Base-by-base conservation (phyloP, 2,329 filamentous ascomycete species). In the Cercospora beticola region DNA sequence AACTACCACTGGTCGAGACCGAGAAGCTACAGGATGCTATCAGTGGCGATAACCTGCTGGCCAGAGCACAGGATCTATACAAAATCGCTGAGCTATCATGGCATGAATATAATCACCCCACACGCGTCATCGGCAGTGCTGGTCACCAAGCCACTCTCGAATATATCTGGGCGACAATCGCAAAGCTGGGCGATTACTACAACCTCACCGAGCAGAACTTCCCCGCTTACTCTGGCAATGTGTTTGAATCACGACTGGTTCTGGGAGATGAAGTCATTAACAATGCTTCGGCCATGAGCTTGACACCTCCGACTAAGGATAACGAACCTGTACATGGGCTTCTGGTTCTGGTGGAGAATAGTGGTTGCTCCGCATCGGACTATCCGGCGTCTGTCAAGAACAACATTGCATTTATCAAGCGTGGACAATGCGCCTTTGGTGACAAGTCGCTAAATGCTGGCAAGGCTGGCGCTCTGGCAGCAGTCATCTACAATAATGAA, bases 401-500 rank as follows among this genome's bases (percentile, higher is more conserved):
- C 61, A 88, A 88, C 68, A 89, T 95, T 68, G 91, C 90, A 14
- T 83, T 95, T 46, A 85, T 94, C 71, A 82, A 85, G 43, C 89
- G 92, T 62, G 92, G 92, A 61, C 83, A 80, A 2, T 95, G 92
- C 76, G 73, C 88, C 6, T 95, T 94, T 73, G 90, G 89, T 14
- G 80, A 84, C 69, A 95, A 95, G 82, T 90, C 90, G 0, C 84
- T 84, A 63, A 81, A 86, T 14, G 91, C 92, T 6, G 90, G 89
- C 46, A 83, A 82, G 61, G 90, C 90, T 1, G 90, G 91, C 21
- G 92, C 92, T 5, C 78, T 87, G 4, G 91, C 89, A 1, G 90
- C 89, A 0, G 81, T 95, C n/a, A 84, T 95, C 62, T 94, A 92
- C 81, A 93, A 94, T 82, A 90, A 89, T 72, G 87, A 88, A 2